Base-by-base conservation (phyloP, 2,329 filamentous ascomycete genomes). In the Keithomyces neogunnii region DNA sequence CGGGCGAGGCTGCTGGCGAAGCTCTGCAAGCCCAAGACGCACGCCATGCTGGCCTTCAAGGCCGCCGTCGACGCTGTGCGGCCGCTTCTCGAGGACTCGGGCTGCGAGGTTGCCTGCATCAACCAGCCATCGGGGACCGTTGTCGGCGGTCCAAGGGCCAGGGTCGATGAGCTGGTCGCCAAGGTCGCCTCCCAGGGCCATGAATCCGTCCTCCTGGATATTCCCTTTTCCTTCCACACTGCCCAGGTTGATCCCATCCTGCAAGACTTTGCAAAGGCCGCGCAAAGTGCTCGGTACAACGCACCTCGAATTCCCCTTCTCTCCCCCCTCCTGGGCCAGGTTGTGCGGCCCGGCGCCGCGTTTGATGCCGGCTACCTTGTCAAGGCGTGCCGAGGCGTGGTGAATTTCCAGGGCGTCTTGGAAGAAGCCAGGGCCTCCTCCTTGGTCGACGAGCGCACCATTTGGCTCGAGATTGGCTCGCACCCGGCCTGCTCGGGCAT, bases 1-100 rank as follows among this genome's bases (percentile, higher is more conserved):
- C 79, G 88, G 56, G 86, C 86, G 13, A 71, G 78, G 61, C 72
- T 88, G 13, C 72, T 90, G 3, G 76, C 82, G 45, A 71, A 80
- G 49, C 77, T 79, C 56, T 90, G 86, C 70, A 81, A 76, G 26
- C 72, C 77, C 11, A 78, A 82, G 53, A 86, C 80, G 1, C 86
- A 89, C 59, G 75, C 76, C 36, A 80, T 80, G 75, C 62, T 78
- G 47, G 73, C 75, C 19, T 67, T 75, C 10, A 69, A 73, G 54
- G 74, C 36, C 33, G 33, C 6, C 19, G 19, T 19, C 19, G 19
- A 19, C 19, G 19, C 19, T 19, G 19, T 19, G 19, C 19, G 19
- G 19, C 19, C 19, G 19, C 19, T 19, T 19, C 19, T 19, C 19
- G 19, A 19, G 19, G 19, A 19, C 19, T 19, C 19, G 19, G 19